phyloP scores from a whole-genome alignment of 805 yeast species.

The Myxozyma neglecta region DNA sequence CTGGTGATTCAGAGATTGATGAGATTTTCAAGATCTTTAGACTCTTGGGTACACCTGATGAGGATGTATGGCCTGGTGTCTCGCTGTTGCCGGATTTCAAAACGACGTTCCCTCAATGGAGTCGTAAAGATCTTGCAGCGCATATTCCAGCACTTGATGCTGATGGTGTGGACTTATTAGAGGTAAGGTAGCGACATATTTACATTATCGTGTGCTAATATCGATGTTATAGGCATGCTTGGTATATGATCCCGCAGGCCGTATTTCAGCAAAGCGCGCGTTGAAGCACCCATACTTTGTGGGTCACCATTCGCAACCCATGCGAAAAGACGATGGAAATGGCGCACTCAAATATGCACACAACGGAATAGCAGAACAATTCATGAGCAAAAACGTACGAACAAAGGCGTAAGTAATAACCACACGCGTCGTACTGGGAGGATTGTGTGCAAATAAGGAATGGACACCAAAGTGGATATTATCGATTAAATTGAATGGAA shows the following conservation, averaged over 20 bases:
- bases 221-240: slow-evolving; percentile 51
- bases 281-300: slow-evolving; percentile 79
- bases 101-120: slow-evolving; percentile 90
- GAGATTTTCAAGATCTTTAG: slow-evolving; percentile 93
- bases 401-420: slow-evolving; percentile 5
- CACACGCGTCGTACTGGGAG: neutral
- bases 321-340: slow-evolving; percentile 6
- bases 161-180: slow-evolving; percentile 81
- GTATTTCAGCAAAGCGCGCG: slow-evolving; percentile 94
- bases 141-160: slow-evolving; percentile 77
- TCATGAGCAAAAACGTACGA: slow-evolving; percentile 7
- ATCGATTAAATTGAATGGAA: too few relatives aligned
- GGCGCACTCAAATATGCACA: slow-evolving; percentile 6
- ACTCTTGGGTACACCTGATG: slow-evolving; percentile 90
- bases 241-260: slow-evolving; percentile 87
- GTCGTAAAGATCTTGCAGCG: slow-evolving; percentile 63
- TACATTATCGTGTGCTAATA: neutral
- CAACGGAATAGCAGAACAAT: slow-evolving; percentile 5
- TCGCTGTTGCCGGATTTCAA: slow-evolving; percentile 88
- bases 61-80: slow-evolving; percentile 93
- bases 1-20: slow-evolving; percentile 97
- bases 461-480: too few relatives aligned
- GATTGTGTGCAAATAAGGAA: too few relatives aligned
- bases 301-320: slow-evolving; percentile 14
- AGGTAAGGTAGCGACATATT: slow-evolving; percentile 33